Evolutionary conservation across 495 filamentous ascomycete genomes (phyloP).

Genomic region (Neurospora sp.): DNA sequence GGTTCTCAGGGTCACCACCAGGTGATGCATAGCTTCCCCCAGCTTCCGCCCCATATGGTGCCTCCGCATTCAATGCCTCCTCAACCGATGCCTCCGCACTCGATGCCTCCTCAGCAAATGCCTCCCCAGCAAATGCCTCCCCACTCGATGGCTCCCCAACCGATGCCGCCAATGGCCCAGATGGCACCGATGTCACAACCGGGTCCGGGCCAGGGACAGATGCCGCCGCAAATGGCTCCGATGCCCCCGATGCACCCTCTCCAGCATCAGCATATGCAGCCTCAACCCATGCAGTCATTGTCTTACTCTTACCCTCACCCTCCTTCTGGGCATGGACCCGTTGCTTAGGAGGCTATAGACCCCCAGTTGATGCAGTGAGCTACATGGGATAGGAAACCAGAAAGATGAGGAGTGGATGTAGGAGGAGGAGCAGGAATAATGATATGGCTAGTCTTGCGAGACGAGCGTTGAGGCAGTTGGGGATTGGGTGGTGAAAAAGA

Average conservation of each 20-base stretch:
- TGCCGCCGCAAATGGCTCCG: not conserved
- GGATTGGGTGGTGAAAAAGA: not conserved
- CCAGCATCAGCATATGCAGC: not conserved
- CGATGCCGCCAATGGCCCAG: not conserved
- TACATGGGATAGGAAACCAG: not conserved
- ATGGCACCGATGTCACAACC: not conserved
- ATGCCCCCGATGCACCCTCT: not conserved
- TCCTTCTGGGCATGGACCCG: not conserved
- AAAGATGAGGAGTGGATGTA: not conserved
- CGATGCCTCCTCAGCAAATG: not conserved
- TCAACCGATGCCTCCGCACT: not conserved
- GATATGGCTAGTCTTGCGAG: not conserved
- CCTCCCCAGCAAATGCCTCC: not conserved
- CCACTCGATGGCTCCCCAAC: not conserved
- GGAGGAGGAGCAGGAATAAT: not conserved
- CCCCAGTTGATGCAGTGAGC: not conserved
- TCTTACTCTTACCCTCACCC: not conserved
- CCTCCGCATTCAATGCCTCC: not conserved
- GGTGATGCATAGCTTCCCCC: not conserved
- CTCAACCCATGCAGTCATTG: not conserved
- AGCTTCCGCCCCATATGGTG: not conserved
- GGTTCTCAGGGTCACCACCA: not conserved
- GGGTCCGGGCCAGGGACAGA: not conserved
- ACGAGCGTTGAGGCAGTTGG: not conserved
- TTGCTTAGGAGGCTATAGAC: not conserved